Conservation (phyloP, 768 basidiomycete species). For the Russula sp. region DNA sequence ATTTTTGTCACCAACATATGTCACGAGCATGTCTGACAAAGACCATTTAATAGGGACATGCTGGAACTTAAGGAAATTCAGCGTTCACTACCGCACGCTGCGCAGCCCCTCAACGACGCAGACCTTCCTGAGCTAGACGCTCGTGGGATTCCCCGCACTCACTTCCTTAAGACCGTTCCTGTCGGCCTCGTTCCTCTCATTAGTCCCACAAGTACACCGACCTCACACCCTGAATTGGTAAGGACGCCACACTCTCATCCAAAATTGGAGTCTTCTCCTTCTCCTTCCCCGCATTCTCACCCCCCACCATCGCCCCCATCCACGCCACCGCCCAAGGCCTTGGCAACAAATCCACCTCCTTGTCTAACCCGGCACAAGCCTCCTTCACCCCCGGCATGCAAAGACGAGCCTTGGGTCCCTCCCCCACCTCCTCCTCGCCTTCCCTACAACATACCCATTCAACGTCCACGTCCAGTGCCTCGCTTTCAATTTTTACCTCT, state of each 20-base stretch:
- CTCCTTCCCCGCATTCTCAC: constrained; percentile 7
- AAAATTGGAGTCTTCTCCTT: constrained; percentile 12
- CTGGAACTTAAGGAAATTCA: constrained; percentile 32
- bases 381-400: neutral
- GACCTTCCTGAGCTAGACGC: constrained; percentile 21
- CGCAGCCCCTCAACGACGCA: constrained; percentile 23
- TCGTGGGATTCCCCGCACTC: constrained; percentile 26
- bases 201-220: neutral
- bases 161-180: constrained; percentile 26
- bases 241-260: neutral
- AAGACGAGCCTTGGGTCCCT: constrained; percentile 17
- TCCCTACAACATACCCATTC: constrained; percentile 23
- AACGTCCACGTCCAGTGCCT: constrained; percentile 18
- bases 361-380: neutral
- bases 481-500: constrained; percentile 29
- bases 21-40: constrained; percentile 2
- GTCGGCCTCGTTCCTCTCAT: constrained; percentile 30
- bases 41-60: constrained; percentile 24
- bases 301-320: constrained; percentile 23
- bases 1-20: neutral
- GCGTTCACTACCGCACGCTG: constrained; percentile 29
- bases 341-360: neutral
- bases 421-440: constrained; percentile 26
- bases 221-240: neutral
- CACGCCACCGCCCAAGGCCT: constrained; percentile 16